Base-by-base conservation (phyloP, 2,329 filamentous ascomycete species). In the Plenodomus biglobosus region DNA sequence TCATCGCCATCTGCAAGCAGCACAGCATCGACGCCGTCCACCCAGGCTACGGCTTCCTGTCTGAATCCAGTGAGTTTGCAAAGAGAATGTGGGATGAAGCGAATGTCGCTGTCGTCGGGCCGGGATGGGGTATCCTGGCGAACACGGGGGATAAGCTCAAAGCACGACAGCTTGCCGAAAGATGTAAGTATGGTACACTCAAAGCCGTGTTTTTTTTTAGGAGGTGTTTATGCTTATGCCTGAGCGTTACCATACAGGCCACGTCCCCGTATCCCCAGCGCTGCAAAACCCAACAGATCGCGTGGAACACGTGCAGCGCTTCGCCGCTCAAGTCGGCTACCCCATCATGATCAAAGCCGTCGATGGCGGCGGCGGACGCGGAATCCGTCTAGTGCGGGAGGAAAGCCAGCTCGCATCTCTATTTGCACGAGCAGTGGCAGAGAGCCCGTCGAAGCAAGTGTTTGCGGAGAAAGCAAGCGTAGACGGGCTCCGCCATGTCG, bases 301-400 rank as follows among this genome's bases (percentile, higher is more conserved):
- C 15, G 55, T 77, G 1, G 66, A 73, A 20, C 70, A 76, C 4
- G 74, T 82, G 3, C 62, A 67, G 3, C 37, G 44, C 0, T 92
- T 92, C 59, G 91, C 88, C 66, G 78, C 62, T 2, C 40, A 69
- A 18, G 70, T 75, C 13, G 79, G 79, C 1, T 79, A 78, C 38
- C 81, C 81, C 0, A 72, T 84, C 37, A 83, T 85, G 79, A 71
- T 85, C 38, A 86, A 86, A 59, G 83, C 83, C n/a, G 79, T 85
- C 3, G 83, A 85, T 62, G 82, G 82, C 1, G 83, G 83, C 13
- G 83, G 82, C 2, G 83, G 83, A 0, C 69, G 81, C 15, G 83
- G 83, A 0, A 85, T 86, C 38, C 75, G 83, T 5, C 69, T 85
- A 1, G 76, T 84, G 6, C 67, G 68, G 1, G 59, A 64, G 18